A percentile compares a stretch with the other conserved stretches of the same genome.
Conservation (phyloP, 148 eudicot species). For the Arbutus unedo region DNA sequence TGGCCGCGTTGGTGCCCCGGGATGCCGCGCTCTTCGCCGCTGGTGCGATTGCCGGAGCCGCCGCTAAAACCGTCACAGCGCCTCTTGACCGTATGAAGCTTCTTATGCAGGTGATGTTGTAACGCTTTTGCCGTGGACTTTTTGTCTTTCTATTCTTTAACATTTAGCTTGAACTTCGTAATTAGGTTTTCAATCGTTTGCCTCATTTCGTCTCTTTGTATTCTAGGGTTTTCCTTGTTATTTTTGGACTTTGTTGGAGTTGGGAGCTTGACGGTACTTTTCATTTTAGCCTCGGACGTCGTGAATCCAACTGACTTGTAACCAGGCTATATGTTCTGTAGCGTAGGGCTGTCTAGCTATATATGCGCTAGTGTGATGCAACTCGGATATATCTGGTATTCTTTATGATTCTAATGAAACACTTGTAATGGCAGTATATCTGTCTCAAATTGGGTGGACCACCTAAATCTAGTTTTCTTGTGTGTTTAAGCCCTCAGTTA, state of each 20-base stretch:
- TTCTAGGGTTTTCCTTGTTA: background rate
- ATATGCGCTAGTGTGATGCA: no score
- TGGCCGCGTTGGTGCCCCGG: conserved; percentile 59
- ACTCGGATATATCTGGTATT: no score
- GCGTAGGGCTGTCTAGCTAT: no score
- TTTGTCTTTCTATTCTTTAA: background rate
- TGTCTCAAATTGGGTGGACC: no score
- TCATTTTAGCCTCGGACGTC: no score
- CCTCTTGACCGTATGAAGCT: conserved; percentile 94
- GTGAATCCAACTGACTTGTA: no score
- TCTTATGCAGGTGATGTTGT: conserved; percentile 70
- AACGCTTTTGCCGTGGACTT: background rate
- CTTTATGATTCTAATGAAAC: no score
- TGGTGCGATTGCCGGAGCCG: conserved; percentile 85
- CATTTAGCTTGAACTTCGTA: background rate
- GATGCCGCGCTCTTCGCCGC: conserved; percentile 74
- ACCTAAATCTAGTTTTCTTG: no score
- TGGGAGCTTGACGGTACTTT: background rate
- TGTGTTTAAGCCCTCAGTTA: no score
- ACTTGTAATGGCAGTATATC: no score
- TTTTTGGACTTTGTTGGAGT: background rate
- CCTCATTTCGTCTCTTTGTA: background rate
- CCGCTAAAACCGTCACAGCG: conserved; percentile 78
- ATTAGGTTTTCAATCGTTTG: background rate
- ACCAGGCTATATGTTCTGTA: no score